phyloP scores from a whole-genome alignment of 768 basidiomycete genomes.

The Termitomyces sp. region DNA sequence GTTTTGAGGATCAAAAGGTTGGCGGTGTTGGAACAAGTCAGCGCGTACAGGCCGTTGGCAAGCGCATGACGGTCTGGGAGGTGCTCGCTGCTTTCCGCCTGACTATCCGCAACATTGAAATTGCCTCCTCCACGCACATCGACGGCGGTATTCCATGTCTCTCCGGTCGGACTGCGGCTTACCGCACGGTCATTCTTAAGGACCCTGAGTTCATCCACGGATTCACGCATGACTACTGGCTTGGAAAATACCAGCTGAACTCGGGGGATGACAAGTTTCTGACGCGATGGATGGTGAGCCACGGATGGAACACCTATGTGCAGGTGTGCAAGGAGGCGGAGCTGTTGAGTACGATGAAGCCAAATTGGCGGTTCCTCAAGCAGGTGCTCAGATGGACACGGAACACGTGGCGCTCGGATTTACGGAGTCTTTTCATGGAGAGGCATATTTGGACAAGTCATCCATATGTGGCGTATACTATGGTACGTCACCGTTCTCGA shows the following conservation, averaged over 20 bases:
- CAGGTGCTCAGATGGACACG: constrained; percentile 92
- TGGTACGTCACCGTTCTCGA: constrained; percentile 59
- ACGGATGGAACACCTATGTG: constrained; percentile 94
- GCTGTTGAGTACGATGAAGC: constrained; percentile 90
- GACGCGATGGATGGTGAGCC: constrained; percentile 94
- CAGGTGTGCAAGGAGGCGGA: constrained; percentile 84
- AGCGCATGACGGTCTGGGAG: constrained; percentile 89
- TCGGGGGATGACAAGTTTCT: constrained; percentile 94
- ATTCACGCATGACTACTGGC: constrained; percentile 92
- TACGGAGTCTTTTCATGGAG: constrained; percentile 86
- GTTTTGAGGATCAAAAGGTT: constrained; percentile 91
- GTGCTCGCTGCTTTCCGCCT: constrained; percentile 91
- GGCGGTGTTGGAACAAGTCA: constrained; percentile 92
- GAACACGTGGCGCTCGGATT: constrained; percentile 91
- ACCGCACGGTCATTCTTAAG: constrained; percentile 90
- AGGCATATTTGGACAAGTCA: constrained; percentile 83
- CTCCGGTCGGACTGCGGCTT: constrained; percentile 89
- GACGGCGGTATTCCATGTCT: constrained; percentile 91
- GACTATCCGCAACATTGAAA: constrained; percentile 92
- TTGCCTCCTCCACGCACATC: constrained; percentile 83
- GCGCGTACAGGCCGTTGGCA: constrained; percentile 77
- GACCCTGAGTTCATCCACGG: constrained; percentile 91
- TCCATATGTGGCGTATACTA: constrained; percentile 90
- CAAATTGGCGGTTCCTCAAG: constrained; percentile 93
- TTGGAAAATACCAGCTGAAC: constrained; percentile 92